A percentile compares a stretch with the other conserved stretches of the same genome.
Conservation (phyloP, 257 asterid genomes). For the Solanum bulbocastanum region DNA sequence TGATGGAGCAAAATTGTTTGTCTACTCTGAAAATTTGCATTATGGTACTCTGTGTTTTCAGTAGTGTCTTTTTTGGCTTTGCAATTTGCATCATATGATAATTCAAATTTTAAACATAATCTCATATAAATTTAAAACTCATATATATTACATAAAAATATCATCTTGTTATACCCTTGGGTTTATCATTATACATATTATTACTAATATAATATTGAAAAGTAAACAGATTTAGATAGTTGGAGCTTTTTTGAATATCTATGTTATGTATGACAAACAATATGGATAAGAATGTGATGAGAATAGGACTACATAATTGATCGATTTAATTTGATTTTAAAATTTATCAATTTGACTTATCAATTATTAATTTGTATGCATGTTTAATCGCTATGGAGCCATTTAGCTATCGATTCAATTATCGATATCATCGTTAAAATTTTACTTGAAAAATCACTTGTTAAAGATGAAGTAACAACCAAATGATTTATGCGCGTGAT, state of each 20-base stretch:
- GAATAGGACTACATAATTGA: background rate
- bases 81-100: background rate
- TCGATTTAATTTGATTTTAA: no score
- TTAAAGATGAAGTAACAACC: background rate
- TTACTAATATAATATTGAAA: background rate
- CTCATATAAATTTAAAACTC: background rate
- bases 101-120: background rate
- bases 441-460: background rate
- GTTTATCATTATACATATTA: no score
- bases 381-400: background rate
- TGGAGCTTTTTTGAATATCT: background rate
- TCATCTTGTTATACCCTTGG: background rate
- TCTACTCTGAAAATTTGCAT: background rate
- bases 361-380: no score
- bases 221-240: background rate
- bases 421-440: no score
- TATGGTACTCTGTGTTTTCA: background rate
- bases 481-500: background rate
- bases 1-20: background rate
- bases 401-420: background rate
- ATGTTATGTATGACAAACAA: background rate
- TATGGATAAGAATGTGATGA: background rate
- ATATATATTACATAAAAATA: background rate
- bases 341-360: no score
- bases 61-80: background rate